These are phyloP conservation scores for Zygotorulaspora chibaensis DNA, from an alignment of 805 yeast genomes.

Conservation along the genomic window DNA sequence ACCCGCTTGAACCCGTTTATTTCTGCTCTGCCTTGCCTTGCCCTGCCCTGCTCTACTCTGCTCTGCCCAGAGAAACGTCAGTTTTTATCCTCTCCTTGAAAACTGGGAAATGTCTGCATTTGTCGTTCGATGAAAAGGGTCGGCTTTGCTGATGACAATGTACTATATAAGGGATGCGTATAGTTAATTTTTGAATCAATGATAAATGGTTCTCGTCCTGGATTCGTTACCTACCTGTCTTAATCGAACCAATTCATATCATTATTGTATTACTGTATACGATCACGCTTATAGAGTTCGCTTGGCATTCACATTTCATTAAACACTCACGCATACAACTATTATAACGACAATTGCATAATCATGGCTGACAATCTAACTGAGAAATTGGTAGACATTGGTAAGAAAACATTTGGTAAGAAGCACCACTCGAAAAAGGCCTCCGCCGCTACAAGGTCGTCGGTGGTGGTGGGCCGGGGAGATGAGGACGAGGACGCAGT, in stretches of 20 bases:
- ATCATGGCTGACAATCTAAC: constrained; percentile 16
- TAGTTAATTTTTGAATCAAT: too few relatives aligned
- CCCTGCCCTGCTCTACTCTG: too few relatives aligned
- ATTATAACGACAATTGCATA: neutral
- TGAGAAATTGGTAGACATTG: constrained; percentile 13
- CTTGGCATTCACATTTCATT: neutral
- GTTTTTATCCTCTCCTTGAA: too few relatives aligned
- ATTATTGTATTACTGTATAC: neutral
- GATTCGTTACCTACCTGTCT: neutral
- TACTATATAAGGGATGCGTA: too few relatives aligned
- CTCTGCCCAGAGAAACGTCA: too few relatives aligned
- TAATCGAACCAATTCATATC: neutral
- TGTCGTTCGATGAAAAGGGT: too few relatives aligned
- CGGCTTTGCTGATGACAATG: too few relatives aligned
- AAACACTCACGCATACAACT: neutral
- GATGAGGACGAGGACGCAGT: constrained; percentile 12
- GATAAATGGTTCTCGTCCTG: too few relatives aligned
- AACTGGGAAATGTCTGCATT: too few relatives aligned
- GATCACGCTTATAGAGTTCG: neutral
- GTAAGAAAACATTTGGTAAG: constrained; percentile 10
- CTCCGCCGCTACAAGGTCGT: constrained; percentile 5
- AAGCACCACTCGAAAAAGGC: constrained; percentile 4
- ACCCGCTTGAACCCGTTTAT: too few relatives aligned
- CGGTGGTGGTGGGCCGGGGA: constrained; percentile 1
- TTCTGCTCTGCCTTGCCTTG: too few relatives aligned